Conservation (phyloP, 768 basidiomycete genomes). For the Melanogaster broomeanus region DNA sequence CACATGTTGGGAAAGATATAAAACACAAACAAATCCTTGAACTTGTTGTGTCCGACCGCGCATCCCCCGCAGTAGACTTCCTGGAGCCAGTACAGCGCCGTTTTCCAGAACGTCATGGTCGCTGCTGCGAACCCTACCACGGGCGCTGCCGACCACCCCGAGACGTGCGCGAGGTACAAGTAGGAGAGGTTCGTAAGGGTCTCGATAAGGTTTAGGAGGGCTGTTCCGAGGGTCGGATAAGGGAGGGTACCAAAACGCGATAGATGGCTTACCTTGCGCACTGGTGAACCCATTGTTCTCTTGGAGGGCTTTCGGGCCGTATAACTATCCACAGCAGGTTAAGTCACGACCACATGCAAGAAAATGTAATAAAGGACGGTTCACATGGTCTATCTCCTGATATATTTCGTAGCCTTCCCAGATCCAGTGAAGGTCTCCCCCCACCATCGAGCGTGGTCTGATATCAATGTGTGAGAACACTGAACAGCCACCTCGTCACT, state of each 20-base stretch:
- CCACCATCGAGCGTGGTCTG: constrained; percentile 84
- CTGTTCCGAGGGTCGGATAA: too few species aligned
- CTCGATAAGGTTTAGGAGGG: constrained; percentile 79
- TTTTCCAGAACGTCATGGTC: constrained; percentile 85
- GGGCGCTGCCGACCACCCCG: constrained; percentile 62
- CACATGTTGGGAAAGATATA: constrained; percentile 85
- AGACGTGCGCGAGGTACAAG: constrained; percentile 71
- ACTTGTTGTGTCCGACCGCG: constrained; percentile 71
- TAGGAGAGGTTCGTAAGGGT: constrained; percentile 73
- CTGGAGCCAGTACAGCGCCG: constrained; percentile 76
- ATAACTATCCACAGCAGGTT: constrained; percentile 47
- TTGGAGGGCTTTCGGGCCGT: constrained; percentile 68
- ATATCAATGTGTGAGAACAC: background rate
- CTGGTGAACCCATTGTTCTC: constrained; percentile 78
- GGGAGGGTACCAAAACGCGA: too few species aligned
- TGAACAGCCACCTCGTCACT: background rate
- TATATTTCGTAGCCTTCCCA: constrained; percentile 85
- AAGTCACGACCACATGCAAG: constrained; percentile 16
- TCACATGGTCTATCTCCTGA: constrained; percentile 57
- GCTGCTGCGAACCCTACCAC: constrained; percentile 73
- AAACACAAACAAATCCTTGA: constrained; percentile 50
- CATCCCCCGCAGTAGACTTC: constrained; percentile 80
- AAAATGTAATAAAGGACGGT: constrained; percentile 36
- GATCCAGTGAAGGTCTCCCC: constrained; percentile 90
- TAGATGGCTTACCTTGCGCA: constrained; percentile 69